Evolutionary conservation across 139 green algal species (phyloP), one percentile per base, ranked within the genome.

Genomic region (Tetratostichococcus sp.): DNA sequence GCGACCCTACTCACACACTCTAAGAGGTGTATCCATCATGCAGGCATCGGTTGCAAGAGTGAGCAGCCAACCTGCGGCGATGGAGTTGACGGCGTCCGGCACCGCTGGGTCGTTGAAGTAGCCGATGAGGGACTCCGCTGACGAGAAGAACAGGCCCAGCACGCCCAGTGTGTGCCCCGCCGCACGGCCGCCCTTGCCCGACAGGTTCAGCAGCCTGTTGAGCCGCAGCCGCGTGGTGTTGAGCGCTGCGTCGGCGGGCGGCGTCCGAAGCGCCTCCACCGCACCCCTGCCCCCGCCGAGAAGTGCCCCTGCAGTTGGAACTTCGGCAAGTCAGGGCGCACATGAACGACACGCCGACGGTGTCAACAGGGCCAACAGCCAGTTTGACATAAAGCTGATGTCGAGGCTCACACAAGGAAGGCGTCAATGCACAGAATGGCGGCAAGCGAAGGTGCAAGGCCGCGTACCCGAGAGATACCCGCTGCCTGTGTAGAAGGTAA

Each of bases 401-500:
- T n/a, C n/a, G n/a, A n/a, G n/a, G n/a, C n/a, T n/a, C n/a, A n/a
- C n/a, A n/a, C n/a, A n/a, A n/a, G n/a, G n/a, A n/a, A n/a, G n/a
- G n/a, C n/a, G n/a, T n/a, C 39, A 50, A 22, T 50, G 39, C 8
- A 14, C 39, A 50, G 8, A 8, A 50, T 50, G 39, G 8, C 14
- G 8, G 39, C 39, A 8, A 14, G 39, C 39, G 8, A 50, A 22
- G 39, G 50, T 26, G 26, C 19, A 26, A n/a, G n/a, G n/a, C n/a
- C n/a, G n/a, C n/a, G n/a, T 74, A 91, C 91, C 91, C 79, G 79
- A 76, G 19, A 96, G 77, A 73, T 97, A 97, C 1, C 93, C 93
- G 19, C 88, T 62, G 5, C 93, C 93, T 0, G 91, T 95, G 77
- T 97, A 97, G 66, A 95, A 97, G 28, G 92, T 92, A 50, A 97